A percentile compares a stretch with the other conserved stretches of the same genome.
These are phyloP conservation scores for Hirsutella thompsonii DNA, from an alignment of 2,329 filamentous ascomycete genomes.

Conservation along the genomic window DNA sequence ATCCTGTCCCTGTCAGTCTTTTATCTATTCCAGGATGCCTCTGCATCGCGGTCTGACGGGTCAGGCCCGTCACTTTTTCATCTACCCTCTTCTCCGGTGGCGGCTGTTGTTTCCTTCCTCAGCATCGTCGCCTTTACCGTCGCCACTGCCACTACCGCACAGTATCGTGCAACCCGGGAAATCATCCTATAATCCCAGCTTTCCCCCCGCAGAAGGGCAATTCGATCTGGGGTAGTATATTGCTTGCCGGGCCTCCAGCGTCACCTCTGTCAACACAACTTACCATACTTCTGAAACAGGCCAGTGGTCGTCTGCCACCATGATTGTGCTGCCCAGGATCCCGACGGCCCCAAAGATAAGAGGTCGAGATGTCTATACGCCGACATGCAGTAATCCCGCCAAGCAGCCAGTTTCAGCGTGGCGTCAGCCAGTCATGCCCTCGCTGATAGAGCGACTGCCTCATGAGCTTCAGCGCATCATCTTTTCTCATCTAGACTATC, in stretches of 20 bases:
- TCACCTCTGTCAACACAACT: background rate
- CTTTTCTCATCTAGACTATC: constrained; percentile 23
- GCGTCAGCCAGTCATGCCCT: constrained; percentile 7
- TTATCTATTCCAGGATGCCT: constrained; percentile 4
- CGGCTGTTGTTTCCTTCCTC: background rate
- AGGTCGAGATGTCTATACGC: constrained; percentile 3
- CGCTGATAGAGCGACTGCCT: constrained; percentile 20
- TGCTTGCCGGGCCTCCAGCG: background rate
- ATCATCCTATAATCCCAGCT: too few species aligned
- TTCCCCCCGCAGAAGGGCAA: too few species aligned
- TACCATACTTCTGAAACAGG: background rate
- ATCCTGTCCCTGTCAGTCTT: constrained; percentile 4
- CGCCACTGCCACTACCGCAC: background rate
- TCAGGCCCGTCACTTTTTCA: background rate
- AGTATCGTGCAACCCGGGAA: too few species aligned
- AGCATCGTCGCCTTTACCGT: background rate
- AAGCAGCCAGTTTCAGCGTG: background rate
- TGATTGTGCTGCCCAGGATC: constrained; percentile 16
- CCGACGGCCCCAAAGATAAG: constrained; percentile 8
- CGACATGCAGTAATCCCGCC: background rate
- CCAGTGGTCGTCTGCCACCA: constrained; percentile 6
- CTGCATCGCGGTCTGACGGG: background rate
- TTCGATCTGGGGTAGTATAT: background rate
- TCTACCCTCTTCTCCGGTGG: background rate
- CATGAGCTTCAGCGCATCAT: constrained; percentile 19